Evolutionary conservation across 2,329 filamentous ascomycete genomes (phyloP).

Genomic region (Talaromyces sp.): DNA sequence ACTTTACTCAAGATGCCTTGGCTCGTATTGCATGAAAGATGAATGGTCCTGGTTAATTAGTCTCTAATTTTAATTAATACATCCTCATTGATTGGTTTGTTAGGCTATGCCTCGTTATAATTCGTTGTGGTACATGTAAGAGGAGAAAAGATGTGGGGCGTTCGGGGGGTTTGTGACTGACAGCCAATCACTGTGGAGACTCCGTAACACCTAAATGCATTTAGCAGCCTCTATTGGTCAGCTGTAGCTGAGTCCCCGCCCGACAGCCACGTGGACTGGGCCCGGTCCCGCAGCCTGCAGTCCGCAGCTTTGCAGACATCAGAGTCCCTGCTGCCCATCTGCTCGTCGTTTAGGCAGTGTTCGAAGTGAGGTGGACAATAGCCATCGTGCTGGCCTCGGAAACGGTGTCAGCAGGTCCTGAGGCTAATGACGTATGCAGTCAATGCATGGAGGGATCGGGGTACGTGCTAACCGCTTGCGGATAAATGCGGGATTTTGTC

Average conservation of each 20-base stretch:
- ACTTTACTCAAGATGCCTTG: conserved; percentile 3
- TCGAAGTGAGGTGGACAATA: background rate
- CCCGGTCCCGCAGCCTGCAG: background rate
- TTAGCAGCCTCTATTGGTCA: background rate
- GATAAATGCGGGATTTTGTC: background rate
- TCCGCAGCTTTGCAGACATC: too few relatives aligned
- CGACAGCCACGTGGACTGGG: background rate
- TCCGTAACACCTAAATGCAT: background rate
- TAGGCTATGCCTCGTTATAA: background rate
- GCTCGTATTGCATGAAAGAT: background rate
- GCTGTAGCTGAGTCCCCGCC: background rate
- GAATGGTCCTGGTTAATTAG: background rate
- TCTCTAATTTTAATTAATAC: background rate
- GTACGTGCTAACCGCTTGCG: background rate
- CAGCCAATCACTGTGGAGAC: background rate
- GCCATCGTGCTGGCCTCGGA: background rate
- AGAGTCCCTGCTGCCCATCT: background rate
- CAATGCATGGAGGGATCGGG: background rate
- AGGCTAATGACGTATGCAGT: background rate
- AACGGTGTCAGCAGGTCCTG: background rate
- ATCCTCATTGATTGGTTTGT: background rate
- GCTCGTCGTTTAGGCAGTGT: background rate
- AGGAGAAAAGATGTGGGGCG: background rate
- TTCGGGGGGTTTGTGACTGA: background rate
- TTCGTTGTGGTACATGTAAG: background rate